Evolutionary conservation across 495 filamentous ascomycete genomes (phyloP), one percentile per base, ranked within the genome.

Genomic region (Neurospora cerealis): DNA sequence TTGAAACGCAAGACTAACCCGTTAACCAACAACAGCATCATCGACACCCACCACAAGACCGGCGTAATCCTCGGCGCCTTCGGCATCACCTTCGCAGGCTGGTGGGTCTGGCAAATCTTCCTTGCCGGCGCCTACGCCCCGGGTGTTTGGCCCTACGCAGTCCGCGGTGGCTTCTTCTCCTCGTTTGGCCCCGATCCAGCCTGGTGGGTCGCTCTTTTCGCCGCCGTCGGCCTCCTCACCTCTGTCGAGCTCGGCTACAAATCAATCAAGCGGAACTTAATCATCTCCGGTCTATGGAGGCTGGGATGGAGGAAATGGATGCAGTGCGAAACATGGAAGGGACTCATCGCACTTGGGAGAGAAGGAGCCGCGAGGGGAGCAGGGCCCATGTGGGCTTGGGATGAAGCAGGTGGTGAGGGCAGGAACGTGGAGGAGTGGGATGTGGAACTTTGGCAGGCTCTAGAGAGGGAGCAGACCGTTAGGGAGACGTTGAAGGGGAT

Each of bases 21-120:
- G 39, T 77, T 71, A 69, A 32, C 44, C 19, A 19, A 17, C 32
- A 9, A 3, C 46, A 88, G 84, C 76, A 86, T 91, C 70, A 82
- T 95, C 69, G 93, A 96, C 81, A 90, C 92, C 39, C 92, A 96
- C 81, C 89, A 93, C 85, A 95, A 94, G 79, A 90, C 90, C 11
- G 81, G 88, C 74, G 83, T 93, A n/a, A 88, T 90, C 32, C 81
- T 87, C 9, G 81, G 86, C 46, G 86, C 89, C 19, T 89, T 95
- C 74, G 80, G 90, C 73, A 83, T 93, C 69, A 87, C 86, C 4
- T 73, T 86, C 11, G 80, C 77, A 17, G 86, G 86, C 13, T 88
- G 86, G 86, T 83, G 82, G 80, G 73, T 80, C 8, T 97, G 94
- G 94, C 91, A 95, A 80, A 85, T 91, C 36, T 90, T 96, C 75